Evolutionary conservation across 352 stramenopile species (phyloP), one percentile per base, ranked within the genome.

Genomic region (Phytophthora colocasiae): DNA sequence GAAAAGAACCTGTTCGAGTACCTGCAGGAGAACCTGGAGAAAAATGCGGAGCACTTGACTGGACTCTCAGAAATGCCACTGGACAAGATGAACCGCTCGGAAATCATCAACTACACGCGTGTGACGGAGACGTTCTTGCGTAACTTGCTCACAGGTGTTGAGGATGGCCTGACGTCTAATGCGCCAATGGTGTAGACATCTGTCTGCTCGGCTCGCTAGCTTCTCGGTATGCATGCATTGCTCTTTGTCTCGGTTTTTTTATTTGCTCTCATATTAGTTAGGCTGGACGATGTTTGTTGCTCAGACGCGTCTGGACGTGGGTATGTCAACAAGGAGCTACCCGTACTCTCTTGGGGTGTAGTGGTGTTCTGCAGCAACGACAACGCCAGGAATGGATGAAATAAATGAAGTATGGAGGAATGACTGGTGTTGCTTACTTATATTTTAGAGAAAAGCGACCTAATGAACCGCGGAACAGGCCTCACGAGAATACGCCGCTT

Each of bases 1-100:
- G 89, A 97, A 69, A 98, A 98, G 80, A 93, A 97, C 60, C 63
- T 98, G 52, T 98, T 98, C 60, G 95, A 98, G 78, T 96, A 98
- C 69, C 68, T 98, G 39, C 95, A 98, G 63, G 86, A 97, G 54
- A 97, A 98, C 67, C 57, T 98, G 58, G 95, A 98, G 71, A 97
- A 96, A 69, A 97, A 97, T 66, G 97, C 92, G 4, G 95, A 98
- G 68, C 82, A 97, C 48, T 62, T 98, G 51, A 96, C 87, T 2
- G 93, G 93, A 6, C 71, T 98, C 11, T 95, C 86, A 27, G 95
- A 98, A 70, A 91, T 92, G 78, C 81, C 83, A n/a, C 74, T 97
- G 22, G 89, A 97, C 54, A 86, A 94, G 71, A 96, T 98, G 83
- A 92, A 98, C 69, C 90, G 91, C 45, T 91, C 89, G 24, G 88